Base-by-base conservation (phyloP, 768 basidiomycete genomes). In the Tylopilus sp. region DNA sequence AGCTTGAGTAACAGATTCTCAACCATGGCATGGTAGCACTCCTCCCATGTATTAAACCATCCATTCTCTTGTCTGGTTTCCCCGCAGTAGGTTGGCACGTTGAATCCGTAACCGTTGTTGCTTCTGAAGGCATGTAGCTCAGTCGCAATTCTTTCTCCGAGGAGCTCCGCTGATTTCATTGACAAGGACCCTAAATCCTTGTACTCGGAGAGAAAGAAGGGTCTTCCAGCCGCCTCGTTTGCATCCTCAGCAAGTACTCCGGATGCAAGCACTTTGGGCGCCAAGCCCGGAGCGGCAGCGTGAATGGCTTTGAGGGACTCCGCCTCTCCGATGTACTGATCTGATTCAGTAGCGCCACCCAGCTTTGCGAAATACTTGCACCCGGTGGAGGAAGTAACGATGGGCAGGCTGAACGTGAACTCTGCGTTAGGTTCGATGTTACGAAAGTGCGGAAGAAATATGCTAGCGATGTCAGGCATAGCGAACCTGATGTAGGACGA, bases 161-260 rank as follows among this genome's bases (percentile, higher is more conserved):
- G 73, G 12, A 68, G 59, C 42, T 68, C 65, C 3, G 80, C 83
- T 12, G 80, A 70, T 17, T 66, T 56, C 21, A 68, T 63, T 12
- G 75, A 75, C 15, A 91, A 70, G 26, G 72, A 58, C 0, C 66
- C 63, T 15, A 90, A 68, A 30, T 81, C 73, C 63, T 82, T 88
- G 73, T 87, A 88, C 64, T 90, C 85, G 0, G 84, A 86, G 41
- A 91, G 75, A 69, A 90, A 85, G 63, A 77, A 86, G 0, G 86
- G 85, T 30, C 60, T 66, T 10, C 76, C 78, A 20, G 65, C 62
- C 18, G 53, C 54, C 7, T 65, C 56, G 12, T 69, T 63, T 15
- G 57, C 55, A 53, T 66, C 64, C 17, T 61, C 59, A 12, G 61
- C 51, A 26, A 55, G 21, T 18, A 74, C 48, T 4, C 83, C 85